These are phyloP conservation scores for Neonectria magnoliae DNA, from an alignment of 2,329 filamentous ascomycete genomes.

Conservation along the genomic window DNA sequence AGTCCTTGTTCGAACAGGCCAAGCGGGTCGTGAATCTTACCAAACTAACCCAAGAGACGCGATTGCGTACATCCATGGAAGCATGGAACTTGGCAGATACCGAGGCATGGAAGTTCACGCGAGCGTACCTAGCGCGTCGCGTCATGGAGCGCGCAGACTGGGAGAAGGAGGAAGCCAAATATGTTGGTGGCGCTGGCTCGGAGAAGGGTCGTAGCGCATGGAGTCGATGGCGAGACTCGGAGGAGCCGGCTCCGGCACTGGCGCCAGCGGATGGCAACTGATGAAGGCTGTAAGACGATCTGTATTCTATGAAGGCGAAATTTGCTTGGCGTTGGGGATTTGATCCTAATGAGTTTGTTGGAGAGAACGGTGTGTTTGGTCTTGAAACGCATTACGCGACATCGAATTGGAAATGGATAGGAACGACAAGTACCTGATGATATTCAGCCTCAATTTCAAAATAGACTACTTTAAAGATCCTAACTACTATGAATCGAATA, in stretches of 20 bases:
- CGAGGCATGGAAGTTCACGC: conserved; percentile 80
- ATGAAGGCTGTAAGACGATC: background rate
- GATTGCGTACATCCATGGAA: conserved; percentile 66
- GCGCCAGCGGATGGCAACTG: background rate
- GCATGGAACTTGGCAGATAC: conserved; percentile 77
- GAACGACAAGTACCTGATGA: conserved; percentile 1
- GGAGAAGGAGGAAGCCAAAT: conserved; percentile 76
- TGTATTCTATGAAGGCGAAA: background rate
- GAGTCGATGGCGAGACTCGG: conserved; percentile 50
- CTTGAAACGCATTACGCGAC: background rate
- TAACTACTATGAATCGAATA: conserved; percentile 19
- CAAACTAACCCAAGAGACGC: conserved; percentile 55
- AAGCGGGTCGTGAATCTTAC: conserved; percentile 62
- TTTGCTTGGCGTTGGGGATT: conserved; percentile 7
- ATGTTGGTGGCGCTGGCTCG: conserved; percentile 68
- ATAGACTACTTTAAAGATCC: background rate
- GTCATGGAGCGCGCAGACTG: conserved; percentile 72
- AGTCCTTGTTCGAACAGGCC: conserved; percentile 58
- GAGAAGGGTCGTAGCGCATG: conserved; percentile 53
- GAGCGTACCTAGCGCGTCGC: conserved; percentile 72
- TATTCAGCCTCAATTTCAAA: conserved; percentile 19
- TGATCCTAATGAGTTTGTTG: background rate
- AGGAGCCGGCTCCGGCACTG: conserved; percentile 18
- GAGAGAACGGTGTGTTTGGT: background rate
- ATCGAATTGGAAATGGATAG: background rate